phyloP scores from a whole-genome alignment of 2,329 filamentous ascomycete species.

The Corniculantispora saksenae region DNA sequence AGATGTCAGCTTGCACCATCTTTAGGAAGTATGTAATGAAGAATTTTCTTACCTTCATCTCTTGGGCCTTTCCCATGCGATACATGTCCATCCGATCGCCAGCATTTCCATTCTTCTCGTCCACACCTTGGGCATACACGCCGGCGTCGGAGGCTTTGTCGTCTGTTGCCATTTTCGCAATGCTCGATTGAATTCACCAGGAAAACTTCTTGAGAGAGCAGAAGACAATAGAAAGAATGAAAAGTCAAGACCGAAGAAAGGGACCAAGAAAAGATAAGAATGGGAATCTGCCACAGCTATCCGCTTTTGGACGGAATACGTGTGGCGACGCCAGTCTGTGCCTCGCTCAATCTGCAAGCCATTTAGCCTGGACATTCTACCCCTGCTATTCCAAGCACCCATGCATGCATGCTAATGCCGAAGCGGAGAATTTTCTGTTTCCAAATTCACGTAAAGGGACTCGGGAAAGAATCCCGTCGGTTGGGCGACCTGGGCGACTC shows the following conservation, averaged over 20 bases:
- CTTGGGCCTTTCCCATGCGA: constrained; percentile 51
- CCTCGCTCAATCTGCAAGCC: background rate
- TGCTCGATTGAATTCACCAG: background rate
- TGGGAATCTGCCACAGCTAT: background rate
- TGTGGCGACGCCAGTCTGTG: too few relatives aligned
- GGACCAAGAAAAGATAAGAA: background rate
- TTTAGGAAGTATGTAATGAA: background rate
- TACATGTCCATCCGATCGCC: constrained; percentile 46
- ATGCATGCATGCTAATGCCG: background rate
- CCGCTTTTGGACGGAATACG: background rate
- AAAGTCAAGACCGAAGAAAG: background rate
- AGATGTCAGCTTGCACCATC: background rate
- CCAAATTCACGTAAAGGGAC: background rate
- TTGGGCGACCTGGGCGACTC: constrained; percentile 4
- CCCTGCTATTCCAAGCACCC: background rate
- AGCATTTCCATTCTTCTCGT: constrained; percentile 30
- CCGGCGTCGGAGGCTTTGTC: constrained; percentile 4
- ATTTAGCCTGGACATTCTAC: background rate
- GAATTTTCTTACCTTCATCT: constrained; percentile 39
- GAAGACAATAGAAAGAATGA: background rate
- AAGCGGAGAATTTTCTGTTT: constrained; percentile 2
- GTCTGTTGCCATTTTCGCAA: background rate
- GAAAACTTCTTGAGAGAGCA: background rate
- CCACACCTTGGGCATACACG: constrained; percentile 23
- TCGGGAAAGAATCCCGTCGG: background rate